These are phyloP conservation scores for Prunus dulcis DNA, from an alignment of 306 rosid species.

Conservation along the genomic window DNA sequence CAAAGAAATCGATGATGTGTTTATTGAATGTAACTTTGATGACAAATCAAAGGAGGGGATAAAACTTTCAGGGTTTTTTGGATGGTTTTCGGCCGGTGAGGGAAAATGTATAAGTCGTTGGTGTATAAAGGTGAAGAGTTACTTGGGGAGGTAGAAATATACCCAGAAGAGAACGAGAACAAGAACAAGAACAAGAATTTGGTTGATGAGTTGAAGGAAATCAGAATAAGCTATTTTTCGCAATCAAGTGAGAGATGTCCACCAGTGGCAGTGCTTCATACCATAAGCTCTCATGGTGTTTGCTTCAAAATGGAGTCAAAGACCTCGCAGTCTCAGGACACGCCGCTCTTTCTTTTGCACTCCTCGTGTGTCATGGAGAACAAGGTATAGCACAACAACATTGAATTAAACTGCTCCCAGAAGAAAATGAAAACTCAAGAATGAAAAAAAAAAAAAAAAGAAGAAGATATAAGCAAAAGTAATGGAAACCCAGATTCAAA, in stretches of 20 bases:
- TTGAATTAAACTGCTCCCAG: slow-evolving; percentile 10
- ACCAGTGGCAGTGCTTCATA: slow-evolving; percentile 98
- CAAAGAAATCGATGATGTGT: slow-evolving; percentile 24
- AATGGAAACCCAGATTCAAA: background rate
- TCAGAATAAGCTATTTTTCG: slow-evolving; percentile 83
- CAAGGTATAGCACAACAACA: slow-evolving; percentile 75
- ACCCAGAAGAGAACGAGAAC: slow-evolving; percentile 61
- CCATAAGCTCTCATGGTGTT: slow-evolving; percentile 72
- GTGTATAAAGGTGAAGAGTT: slow-evolving; percentile 78
- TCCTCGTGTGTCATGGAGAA: slow-evolving; percentile 95
- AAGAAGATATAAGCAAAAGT: background rate
- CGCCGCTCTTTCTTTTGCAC: slow-evolving; percentile 87
- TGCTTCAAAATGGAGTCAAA: slow-evolving; percentile 99
- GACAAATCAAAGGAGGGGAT: slow-evolving; percentile 24
- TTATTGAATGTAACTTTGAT: slow-evolving; percentile 34
- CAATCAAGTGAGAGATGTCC: slow-evolving; percentile 98
- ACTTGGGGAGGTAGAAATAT: slow-evolving; percentile 89
- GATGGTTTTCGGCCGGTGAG: slow-evolving; percentile 25
- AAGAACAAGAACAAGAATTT: slow-evolving; percentile 10
- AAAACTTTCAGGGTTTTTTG: slow-evolving; percentile 7
- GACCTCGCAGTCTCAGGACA: slow-evolving; percentile 61
- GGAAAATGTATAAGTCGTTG: slow-evolving; percentile 69
- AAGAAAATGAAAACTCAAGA: background rate
- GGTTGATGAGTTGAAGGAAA: slow-evolving; percentile 71
- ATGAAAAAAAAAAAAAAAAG: background rate